Evolutionary conservation across 2,329 filamentous ascomycete species (phyloP).

Genomic region (Polychaeton citri): DNA sequence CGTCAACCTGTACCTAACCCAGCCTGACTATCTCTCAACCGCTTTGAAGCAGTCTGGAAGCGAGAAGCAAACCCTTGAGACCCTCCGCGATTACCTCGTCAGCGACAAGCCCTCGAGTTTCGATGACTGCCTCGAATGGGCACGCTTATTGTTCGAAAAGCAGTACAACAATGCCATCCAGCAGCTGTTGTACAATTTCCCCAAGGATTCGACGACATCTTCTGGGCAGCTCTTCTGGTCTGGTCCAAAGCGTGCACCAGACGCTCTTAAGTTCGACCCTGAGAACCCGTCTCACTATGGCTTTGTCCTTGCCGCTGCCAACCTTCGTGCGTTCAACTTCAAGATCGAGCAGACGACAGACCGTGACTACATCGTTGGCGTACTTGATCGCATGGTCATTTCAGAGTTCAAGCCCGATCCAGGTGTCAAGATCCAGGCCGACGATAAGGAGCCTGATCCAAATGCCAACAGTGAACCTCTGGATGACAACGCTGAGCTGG

Average conservation of each 20-base stretch:
- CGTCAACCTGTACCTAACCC: slow-evolving; percentile 77
- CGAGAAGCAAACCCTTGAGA: slow-evolving; percentile 87
- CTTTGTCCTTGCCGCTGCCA: slow-evolving; percentile 78
- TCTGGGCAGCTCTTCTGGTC: slow-evolving; percentile 93
- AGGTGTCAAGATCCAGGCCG: slow-evolving; percentile 89
- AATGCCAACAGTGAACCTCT: slow-evolving; percentile 47
- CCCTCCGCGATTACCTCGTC: slow-evolving; percentile 76
- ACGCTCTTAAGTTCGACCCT: slow-evolving; percentile 76
- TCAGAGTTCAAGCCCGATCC: slow-evolving; percentile 87
- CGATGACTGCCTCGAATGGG: slow-evolving; percentile 95
- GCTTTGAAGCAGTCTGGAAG: slow-evolving; percentile 87
- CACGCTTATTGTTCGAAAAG: slow-evolving; percentile 82
- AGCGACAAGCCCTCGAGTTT: slow-evolving; percentile 84
- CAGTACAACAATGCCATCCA: slow-evolving; percentile 96
- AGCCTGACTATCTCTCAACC: slow-evolving; percentile 77
- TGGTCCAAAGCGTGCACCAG: slow-evolving; percentile 90
- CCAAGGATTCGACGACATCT: slow-evolving; percentile 81
- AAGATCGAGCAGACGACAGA: slow-evolving; percentile 62
- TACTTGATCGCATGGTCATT: slow-evolving; percentile 85
- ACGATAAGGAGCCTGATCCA: slow-evolving; percentile 88
- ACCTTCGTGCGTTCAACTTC: slow-evolving; percentile 96
- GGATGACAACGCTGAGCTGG: slow-evolving; percentile 63
- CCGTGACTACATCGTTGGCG: slow-evolving; percentile 59
- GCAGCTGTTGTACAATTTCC: slow-evolving; percentile 93
- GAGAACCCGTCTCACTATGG: slow-evolving; percentile 75